phyloP scores from a whole-genome alignment of 108 stramenopile genomes.

The Epithemia pelagica region DNA sequence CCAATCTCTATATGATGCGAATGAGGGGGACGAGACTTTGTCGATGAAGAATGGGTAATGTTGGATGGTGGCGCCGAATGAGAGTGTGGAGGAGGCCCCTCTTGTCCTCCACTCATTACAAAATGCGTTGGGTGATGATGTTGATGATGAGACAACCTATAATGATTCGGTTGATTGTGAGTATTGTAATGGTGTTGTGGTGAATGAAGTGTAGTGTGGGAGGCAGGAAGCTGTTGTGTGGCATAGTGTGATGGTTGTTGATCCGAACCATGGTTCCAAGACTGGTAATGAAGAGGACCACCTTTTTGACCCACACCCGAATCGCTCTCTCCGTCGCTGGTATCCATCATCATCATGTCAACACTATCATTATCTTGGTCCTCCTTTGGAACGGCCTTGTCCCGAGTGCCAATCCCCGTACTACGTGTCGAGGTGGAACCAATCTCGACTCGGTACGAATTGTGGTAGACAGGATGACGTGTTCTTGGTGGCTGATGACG shows the following conservation, averaged over 20 bases:
- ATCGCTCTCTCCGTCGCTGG: background rate
- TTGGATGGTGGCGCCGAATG: background rate
- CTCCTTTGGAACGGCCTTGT: background rate
- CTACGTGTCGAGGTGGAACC: background rate
- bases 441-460: no score
- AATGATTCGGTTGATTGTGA: no score
- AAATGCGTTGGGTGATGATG: no score
- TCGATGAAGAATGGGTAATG: background rate
- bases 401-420: background rate
- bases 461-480: no score
- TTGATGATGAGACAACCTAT: no score
- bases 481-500: no score
- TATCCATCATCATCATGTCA: background rate
- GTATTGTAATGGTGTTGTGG: no score
- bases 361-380: background rate
- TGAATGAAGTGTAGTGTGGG: no score
- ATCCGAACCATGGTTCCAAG: background rate
- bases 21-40: background rate
- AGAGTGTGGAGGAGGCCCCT: background rate
- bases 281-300: background rate
- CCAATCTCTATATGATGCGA: slow-evolving; percentile 9
- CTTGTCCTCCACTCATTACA: no score
- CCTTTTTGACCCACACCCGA: background rate
- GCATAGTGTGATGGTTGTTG: background rate
- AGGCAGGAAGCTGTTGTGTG: no score